These are phyloP conservation scores for Lepidopterella palustris DNA, from an alignment of 495 filamentous ascomycete genomes.

Conservation along the genomic window DNA sequence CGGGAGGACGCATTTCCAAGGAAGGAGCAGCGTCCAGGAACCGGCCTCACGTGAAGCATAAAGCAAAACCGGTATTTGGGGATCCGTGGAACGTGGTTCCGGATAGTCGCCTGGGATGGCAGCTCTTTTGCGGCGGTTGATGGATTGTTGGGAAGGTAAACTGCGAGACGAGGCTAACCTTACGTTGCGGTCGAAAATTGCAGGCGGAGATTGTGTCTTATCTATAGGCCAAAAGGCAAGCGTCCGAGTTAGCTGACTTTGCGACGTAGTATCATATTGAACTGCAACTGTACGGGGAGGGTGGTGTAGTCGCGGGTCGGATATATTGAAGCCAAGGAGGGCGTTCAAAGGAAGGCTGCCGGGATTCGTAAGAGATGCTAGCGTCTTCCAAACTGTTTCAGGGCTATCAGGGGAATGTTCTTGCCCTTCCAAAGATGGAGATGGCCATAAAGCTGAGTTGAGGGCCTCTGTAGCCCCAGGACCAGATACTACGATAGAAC, in stretches of 20 bases:
- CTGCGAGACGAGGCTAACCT: constrained; percentile 56
- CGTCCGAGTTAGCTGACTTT: constrained; percentile 49
- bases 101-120: constrained; percentile 59
- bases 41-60: constrained; percentile 50
- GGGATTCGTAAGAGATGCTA: constrained; percentile 68
- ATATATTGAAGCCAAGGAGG: constrained; percentile 63
- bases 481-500: constrained; percentile 83
- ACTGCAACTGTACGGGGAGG: constrained; percentile 49
- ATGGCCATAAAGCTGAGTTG: constrained; percentile 60
- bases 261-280: constrained; percentile 38
- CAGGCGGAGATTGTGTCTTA: constrained; percentile 44
- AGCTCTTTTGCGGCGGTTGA: constrained; percentile 75
- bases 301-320: constrained; percentile 74
- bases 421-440: constrained; percentile 30
- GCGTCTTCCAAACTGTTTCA: constrained; percentile 52
- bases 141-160: constrained; percentile 73
- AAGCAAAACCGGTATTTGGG: constrained; percentile 72
- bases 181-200: constrained; percentile 61
- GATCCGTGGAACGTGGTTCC: constrained; percentile 57
- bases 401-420: constrained; percentile 39
- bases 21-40: constrained; percentile 79
- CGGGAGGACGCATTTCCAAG: constrained; percentile 83
- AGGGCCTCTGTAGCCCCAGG: constrained; percentile 79
- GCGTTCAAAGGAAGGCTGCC: constrained; percentile 66
- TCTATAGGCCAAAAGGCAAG: constrained; percentile 70